Evolutionary conservation across 352 stramenopile species (phyloP).

Genomic region (Pythium apleroticum): DNA sequence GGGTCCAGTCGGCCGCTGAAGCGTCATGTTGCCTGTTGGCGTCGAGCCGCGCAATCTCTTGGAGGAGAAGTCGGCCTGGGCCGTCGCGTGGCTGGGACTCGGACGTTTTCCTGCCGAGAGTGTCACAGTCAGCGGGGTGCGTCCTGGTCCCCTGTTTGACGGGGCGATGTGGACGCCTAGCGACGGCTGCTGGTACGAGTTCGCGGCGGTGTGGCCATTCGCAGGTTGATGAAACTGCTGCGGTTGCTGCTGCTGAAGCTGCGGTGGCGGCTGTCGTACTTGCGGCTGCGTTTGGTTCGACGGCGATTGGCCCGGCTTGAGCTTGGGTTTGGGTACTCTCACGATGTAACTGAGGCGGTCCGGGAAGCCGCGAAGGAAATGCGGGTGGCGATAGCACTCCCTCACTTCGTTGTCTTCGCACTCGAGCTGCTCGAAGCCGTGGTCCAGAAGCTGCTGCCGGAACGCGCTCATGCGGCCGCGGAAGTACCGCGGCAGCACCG

Average conservation of each 20-base stretch:
- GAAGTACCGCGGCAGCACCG: slow-evolving; percentile 68
- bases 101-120: slow-evolving; percentile 34
- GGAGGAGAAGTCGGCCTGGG: slow-evolving; percentile 3
- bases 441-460: slow-evolving; percentile 74
- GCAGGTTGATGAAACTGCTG: slow-evolving; percentile 3
- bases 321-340: slow-evolving; percentile 40
- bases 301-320: slow-evolving; percentile 30
- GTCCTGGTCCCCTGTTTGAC: slow-evolving; percentile 3
- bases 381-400: slow-evolving; percentile 53
- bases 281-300: slow-evolving; percentile 6
- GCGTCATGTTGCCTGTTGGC: neutral
- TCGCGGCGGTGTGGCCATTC: neutral
- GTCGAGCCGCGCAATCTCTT: slow-evolving; percentile 22
- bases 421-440: slow-evolving; percentile 65
- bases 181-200: slow-evolving; percentile 8
- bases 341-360: slow-evolving; percentile 58
- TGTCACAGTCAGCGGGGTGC: slow-evolving; percentile 46
- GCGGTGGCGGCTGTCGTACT: neutral
- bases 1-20: neutral
- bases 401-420: slow-evolving; percentile 52
- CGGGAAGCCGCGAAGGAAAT: slow-evolving; percentile 57
- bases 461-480: slow-evolving; percentile 66
- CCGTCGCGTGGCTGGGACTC: slow-evolving; percentile 14
- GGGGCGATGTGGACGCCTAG: slow-evolving; percentile 23
- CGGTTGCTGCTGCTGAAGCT: neutral